Base-by-base conservation (phyloP, 2,329 filamentous ascomycete genomes). In the Fusarium oligoseptatum region DNA sequence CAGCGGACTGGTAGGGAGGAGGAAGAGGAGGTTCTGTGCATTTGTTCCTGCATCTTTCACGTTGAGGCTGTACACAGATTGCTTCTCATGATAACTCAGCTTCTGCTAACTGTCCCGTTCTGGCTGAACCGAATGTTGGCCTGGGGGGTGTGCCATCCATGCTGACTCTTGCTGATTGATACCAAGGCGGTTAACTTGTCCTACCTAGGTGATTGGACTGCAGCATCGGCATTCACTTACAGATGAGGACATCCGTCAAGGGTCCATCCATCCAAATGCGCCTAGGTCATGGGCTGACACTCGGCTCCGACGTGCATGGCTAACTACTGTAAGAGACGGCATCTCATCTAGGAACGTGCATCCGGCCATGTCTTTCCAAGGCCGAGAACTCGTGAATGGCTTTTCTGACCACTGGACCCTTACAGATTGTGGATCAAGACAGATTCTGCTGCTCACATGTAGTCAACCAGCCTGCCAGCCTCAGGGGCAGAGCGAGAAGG, bases 31-130 rank as follows among this genome's bases (percentile, higher is more conserved):
- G 61, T 17, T 55, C 14, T 22, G 48, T 43, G 61, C 37, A 62
- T 57, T 66, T 64, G 66, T 64, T 74, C 15, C 58, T 67, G 55
- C 39, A 64, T 70, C 9, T 14, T 56, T 50, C 17, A 39, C 37
- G 17, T 61, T 43, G 39, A 58, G 37, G 39, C 22, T 64, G 60
- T 36, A 36, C 32, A 56, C 68, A 70, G 52, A 70, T 60, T 70
- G 41, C 22, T 65, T 64, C 48, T 52, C 27, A 64, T 68, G 41
- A 61, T 63, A 60, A 67, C 65, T 52, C 39, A 63, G 52, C 24
- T 32, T 37, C 43, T 62, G 20, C 39, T 62, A 48, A 57, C n/a
- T 48, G 36, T 66, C 37, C 22, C 37, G 8, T 20, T 73, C 27
- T 32, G 37, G 37, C 34, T 20, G 32, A 66, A 48, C 10, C 11